Evolutionary conservation across 2,329 filamentous ascomycete species (phyloP), one percentile per base, ranked within the genome.

Genomic region (Mycocentrospora acerina): DNA sequence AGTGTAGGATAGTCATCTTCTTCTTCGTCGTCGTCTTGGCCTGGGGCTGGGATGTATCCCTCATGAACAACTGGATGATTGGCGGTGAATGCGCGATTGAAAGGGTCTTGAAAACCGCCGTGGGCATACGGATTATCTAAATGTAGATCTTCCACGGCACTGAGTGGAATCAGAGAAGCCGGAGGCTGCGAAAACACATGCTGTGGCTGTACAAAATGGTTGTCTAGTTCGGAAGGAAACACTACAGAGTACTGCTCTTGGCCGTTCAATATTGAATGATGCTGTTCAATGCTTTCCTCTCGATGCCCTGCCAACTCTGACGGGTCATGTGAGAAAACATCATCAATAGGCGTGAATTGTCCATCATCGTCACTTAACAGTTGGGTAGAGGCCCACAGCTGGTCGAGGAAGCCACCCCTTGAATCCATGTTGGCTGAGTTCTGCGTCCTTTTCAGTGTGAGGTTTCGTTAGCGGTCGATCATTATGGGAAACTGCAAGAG

Each of bases 11-110:
- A 60, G 10, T 62, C 57, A 27, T 59, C 57, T 34, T 68, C 66
- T 22, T 22, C 19, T 9, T 22, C n/a, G n/a, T n/a, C n/a, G 10
- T 67, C 55, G 29, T 64, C 59, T 17, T 54, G 49, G 17, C 53
- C 60, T 13, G 61, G 60, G 10, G 60, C 62, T 25, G 67, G 66
- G 32, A 70, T 67, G 33, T 65, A 69, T 5, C 67, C 68, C 44
- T 70, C 66, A 36, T 68, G 64, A 17, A 70, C 57, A 8, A 66
- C 51, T 9, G 62, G 64, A 16, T 51, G 59, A 29, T 40, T 55
- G 9, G 48, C 53, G 30, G 48, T 39, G 33, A 59, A 62, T 2
- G 46, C 48, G 34, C 50, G 43, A 24, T 48, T 56, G 29, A 62
- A 54, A 14, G 52, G 37, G 22, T 62, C 58, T 13, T 55, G 41